Percentiles rank a stretch among this genome's conserved stretches.
phyloP scores from a whole-genome alignment of 805 yeast genomes.

The Metschnikowia noctiluminum region DNA sequence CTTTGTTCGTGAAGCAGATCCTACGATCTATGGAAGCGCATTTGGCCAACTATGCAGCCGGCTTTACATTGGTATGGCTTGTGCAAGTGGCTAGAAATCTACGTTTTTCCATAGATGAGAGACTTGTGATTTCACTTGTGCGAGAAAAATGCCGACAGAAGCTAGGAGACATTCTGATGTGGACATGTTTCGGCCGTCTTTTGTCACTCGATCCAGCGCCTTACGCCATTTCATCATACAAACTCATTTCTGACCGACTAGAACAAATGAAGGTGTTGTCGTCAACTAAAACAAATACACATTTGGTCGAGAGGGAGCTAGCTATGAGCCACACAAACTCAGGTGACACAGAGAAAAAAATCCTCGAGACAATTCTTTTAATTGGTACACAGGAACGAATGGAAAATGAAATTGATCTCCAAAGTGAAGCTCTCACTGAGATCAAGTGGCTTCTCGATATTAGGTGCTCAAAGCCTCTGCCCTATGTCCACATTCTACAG shows the following conservation, averaged over 20 bases:
- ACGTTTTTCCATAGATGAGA: constrained; percentile 12
- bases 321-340: neutral
- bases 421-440: constrained; percentile 2
- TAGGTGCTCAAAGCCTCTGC: constrained; percentile 10
- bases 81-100: constrained; percentile 5
- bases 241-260: neutral
- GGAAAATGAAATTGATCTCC: neutral
- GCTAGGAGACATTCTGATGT: constrained; percentile 19
- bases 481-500: constrained; percentile 9
- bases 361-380: neutral
- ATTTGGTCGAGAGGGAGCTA: neutral
- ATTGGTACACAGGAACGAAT: no score
- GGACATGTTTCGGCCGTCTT: constrained; percentile 15
- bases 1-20: constrained; percentile 15
- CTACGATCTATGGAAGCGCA: constrained; percentile 32
- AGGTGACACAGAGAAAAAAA: neutral
- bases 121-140: constrained; percentile 1
- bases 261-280: neutral
- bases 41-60: constrained; percentile 39
- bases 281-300: neutral
- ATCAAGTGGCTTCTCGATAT: constrained; percentile 17
- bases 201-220: neutral
- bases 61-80: constrained; percentile 31
- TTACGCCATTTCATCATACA: neutral
- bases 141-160: constrained; percentile 10